Percentiles rank a stretch among this genome's conserved stretches.
Evolutionary conservation across 345 rosid species (phyloP).

Genomic region (Gossypium longicalyx): DNA sequence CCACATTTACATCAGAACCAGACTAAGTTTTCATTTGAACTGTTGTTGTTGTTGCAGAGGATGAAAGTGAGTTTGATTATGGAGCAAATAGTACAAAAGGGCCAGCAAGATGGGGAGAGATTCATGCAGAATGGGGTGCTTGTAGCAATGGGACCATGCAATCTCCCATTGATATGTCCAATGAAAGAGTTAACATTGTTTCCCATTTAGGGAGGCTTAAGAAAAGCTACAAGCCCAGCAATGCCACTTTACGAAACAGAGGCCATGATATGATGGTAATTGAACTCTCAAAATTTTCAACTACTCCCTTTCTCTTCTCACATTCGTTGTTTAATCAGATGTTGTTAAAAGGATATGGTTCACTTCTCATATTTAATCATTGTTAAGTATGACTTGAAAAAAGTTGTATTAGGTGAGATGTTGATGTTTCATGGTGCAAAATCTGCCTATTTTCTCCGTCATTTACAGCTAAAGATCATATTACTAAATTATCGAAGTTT

Average conservation of each 20-base stretch:
- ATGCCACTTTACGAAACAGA: slow-evolving; percentile 62
- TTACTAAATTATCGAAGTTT: neutral
- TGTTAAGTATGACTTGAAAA: too few relatives aligned
- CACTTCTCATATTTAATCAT: neutral
- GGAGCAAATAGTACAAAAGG: slow-evolving; percentile 33
- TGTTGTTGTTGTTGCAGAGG: slow-evolving; percentile 37
- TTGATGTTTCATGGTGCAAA: neutral
- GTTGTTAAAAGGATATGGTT: neutral
- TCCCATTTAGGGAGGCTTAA: slow-evolving; percentile 47
- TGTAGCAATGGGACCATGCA: slow-evolving; percentile 72
- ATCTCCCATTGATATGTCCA: slow-evolving; percentile 70
- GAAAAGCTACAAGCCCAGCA: slow-evolving; percentile 46
- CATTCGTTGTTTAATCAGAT: neutral
- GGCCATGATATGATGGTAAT: slow-evolving; percentile 89
- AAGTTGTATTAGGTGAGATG: neutral
- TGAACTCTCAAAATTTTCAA: too few relatives aligned
- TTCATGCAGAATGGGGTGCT: slow-evolving; percentile 52
- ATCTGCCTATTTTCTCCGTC: neutral
- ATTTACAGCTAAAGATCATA: neutral
- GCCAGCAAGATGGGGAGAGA: slow-evolving; percentile 65
- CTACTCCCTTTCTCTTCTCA: neutral
- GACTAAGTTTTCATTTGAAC: neutral
- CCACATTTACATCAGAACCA: neutral
- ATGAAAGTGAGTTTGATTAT: slow-evolving; percentile 62
- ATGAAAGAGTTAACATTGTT: slow-evolving; percentile 48